Base-by-base conservation (phyloP, 2,329 filamentous ascomycete species). In the Colletotrichum liaoningense region DNA sequence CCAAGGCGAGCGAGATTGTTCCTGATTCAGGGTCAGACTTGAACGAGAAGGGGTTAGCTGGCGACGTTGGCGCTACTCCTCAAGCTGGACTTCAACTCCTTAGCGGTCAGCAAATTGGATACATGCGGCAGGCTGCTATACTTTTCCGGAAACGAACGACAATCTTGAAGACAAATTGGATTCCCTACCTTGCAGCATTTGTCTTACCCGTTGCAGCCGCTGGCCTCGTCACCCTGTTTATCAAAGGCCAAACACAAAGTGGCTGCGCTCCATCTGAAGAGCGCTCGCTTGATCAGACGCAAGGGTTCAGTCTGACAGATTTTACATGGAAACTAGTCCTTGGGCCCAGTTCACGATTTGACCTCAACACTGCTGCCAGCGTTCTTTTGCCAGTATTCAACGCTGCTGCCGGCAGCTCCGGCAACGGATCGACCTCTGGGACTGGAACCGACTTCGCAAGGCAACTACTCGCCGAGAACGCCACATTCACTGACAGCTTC, bases 161-260 rank as follows among this genome's bases (percentile, higher is more conserved):
- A 0, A 93, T 98, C 46, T 86, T 97, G 64, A 92, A 93, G 77
- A 88, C 93, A 46, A 97, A 96, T 79, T 93, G 91, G 82, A 86
- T 96, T 58, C 93, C 95, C 0, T 95, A 95, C 70, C 79, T 92
- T 8, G 91, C 91, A 2, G 95, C 94, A 1, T 87, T 97, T 49
- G 76, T 95, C 1, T 90, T 98, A 14, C 95, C 95, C 0, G 89
- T 98, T 66, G 86, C 95, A 69, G 93, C 94, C 1, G 93, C 94
- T 22, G 94, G 92, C 0, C 84, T 98, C 19, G 94, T 95, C 0
- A 94, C 93, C 4, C 86, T 97, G 2, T 95, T 96, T 77, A 84
- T 98, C 8, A 87, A 88, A 56, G 83, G 84, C 59, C 91, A 91
- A 76, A 77, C 81, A 4, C 85, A 86, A 1, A 84, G 81, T 0